These are phyloP conservation scores for Macrolepiota dolichaula DNA, from an alignment of 768 basidiomycete species.

Conservation along the genomic window DNA sequence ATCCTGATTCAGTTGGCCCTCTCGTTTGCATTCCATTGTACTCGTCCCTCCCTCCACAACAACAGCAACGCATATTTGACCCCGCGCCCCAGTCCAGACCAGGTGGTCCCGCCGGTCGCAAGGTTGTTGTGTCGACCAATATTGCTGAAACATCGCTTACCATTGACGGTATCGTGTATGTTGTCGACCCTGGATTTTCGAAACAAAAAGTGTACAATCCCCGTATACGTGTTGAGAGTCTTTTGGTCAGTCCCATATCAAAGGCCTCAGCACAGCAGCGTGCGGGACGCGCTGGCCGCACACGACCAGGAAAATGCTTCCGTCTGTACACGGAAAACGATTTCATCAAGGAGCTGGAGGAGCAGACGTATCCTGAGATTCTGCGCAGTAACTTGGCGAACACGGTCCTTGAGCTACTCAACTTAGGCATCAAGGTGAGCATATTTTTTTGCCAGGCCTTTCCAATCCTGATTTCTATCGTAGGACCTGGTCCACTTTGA, in stretches of 20 bases:
- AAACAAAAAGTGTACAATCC: constrained; percentile 99
- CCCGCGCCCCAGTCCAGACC: constrained; percentile 61
- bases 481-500: constrained; percentile 86
- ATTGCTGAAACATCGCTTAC: constrained; percentile 97
- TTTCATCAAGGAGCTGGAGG: constrained; percentile 93
- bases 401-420: constrained; percentile 89
- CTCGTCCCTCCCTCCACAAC: constrained; percentile 89
- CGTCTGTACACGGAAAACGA: constrained; percentile 95
- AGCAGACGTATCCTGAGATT: constrained; percentile 98
- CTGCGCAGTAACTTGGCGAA: constrained; percentile 91
- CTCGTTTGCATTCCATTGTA: constrained; percentile 90
- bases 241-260: constrained; percentile 92
- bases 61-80: constrained; percentile 97
- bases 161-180: constrained; percentile 99
- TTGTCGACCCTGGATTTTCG: constrained; percentile 95
- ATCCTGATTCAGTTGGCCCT: constrained; percentile 78
- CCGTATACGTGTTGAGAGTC: constrained; percentile 90
- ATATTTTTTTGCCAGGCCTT: not conserved
- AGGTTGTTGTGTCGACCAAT: constrained; percentile 94
- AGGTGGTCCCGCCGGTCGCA: constrained; percentile 82
- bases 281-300: constrained; percentile 94
- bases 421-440: constrained; percentile 82
- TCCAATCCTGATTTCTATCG: not conserved
- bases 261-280: constrained; percentile 96
- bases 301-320: constrained; percentile 96